Evolutionary conservation across 129 eudicot genomes (phyloP).

Genomic region (Flaveria brownii): DNA sequence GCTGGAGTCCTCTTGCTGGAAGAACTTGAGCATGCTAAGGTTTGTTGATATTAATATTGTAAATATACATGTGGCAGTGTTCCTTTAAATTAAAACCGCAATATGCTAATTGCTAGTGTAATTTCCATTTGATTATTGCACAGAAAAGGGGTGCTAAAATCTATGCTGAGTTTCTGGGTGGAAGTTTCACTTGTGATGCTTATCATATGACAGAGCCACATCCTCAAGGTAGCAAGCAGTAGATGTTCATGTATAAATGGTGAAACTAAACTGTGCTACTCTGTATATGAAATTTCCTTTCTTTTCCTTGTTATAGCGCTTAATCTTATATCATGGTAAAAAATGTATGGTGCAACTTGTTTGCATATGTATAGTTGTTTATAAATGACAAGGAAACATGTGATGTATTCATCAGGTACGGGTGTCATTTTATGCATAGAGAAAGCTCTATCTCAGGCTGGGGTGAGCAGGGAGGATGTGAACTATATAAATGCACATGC

Average conservation of each 20-base stretch:
- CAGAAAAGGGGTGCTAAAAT: conserved; percentile 86
- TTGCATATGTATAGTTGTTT: background rate
- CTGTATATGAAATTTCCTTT: background rate
- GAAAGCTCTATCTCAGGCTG: conserved; percentile 91
- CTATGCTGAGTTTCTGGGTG: conserved; percentile 95
- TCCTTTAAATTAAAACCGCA: background rate
- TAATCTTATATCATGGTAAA: background rate
- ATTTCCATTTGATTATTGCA: conserved; percentile 22
- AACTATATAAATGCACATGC: conserved; percentile 98
- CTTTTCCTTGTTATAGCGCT: background rate
- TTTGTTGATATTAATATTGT: conserved; percentile 19
- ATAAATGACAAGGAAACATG: conserved; percentile 15
- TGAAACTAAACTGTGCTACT: no score
- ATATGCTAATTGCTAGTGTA: background rate
- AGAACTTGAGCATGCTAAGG: conserved; percentile 97
- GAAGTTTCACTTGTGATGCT: conserved; percentile 97
- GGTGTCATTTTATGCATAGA: conserved; percentile 87
- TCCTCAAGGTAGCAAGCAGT: conserved; percentile 66
- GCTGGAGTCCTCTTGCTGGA: conserved; percentile 90
- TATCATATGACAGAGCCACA: conserved; percentile 99
- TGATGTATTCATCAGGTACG: conserved; percentile 47
- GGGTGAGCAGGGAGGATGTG: conserved; percentile 87
- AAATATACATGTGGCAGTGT: background rate
- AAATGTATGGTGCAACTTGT: background rate
- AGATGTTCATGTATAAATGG: conserved; percentile 1